These are phyloP conservation scores for Ulota crispa DNA, from an alignment of 225 moss, liverwort and hornwort species.

Conservation along the genomic window DNA sequence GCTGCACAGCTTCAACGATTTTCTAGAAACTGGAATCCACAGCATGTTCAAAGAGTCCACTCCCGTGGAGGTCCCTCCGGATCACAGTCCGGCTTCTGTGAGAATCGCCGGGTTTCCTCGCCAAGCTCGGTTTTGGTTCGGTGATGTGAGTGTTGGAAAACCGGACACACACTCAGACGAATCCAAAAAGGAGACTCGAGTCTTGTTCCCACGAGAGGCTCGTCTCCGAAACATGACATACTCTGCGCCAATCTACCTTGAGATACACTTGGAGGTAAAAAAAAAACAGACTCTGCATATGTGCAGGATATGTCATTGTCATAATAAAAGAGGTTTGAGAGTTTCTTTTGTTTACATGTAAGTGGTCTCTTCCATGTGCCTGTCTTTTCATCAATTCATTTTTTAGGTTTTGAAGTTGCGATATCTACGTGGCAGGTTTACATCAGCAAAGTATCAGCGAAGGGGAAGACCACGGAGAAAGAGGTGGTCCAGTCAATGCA, in stretches of 20 bases:
- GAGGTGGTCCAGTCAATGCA: slow-evolving; percentile 35
- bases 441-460: slow-evolving; percentile 27
- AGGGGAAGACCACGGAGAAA: slow-evolving; percentile 28
- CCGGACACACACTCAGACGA: slow-evolving; percentile 23
- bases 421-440: slow-evolving; percentile 44
- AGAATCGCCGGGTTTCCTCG: slow-evolving; percentile 43
- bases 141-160: slow-evolving; percentile 40
- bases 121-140: slow-evolving; percentile 48
- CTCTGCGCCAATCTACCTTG: slow-evolving; percentile 63
- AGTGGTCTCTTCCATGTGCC: background rate
- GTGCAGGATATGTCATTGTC: background rate
- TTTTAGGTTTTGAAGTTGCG: slow-evolving; percentile 3
- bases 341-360: background rate
- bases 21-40: slow-evolving; percentile 42
- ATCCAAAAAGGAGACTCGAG: slow-evolving; percentile 20
- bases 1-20: slow-evolving; percentile 53
- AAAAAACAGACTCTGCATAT: background rate
- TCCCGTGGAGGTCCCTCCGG: slow-evolving; percentile 38
- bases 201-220: slow-evolving; percentile 71
- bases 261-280: slow-evolving; percentile 61
- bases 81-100: slow-evolving; percentile 46
- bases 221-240: slow-evolving; percentile 84
- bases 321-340: background rate
- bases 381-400: background rate
- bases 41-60: slow-evolving; percentile 43